Evolutionary conservation across 192 early-diverging fungal species (phyloP), one percentile per base, ranked within the genome.

Genomic region (Coemansia reversa): DNA sequence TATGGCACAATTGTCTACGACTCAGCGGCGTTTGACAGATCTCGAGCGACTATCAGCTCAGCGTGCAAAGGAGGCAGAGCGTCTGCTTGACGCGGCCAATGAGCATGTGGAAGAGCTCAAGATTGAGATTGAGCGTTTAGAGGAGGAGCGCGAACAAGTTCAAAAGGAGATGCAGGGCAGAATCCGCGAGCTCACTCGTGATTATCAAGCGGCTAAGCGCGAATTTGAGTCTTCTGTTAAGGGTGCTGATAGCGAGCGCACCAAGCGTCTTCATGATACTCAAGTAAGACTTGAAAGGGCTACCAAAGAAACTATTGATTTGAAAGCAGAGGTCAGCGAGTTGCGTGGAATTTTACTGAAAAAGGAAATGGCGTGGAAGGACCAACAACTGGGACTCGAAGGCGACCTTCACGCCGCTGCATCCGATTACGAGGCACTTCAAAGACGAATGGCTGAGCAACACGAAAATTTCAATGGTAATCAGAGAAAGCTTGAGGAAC

Each of bases 321-420:
- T 74, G 1, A 63, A 65, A 32, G 45, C 68, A 18, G 62, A 74
- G 33, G 45, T 74, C 54, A 80, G 77, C 65, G 77, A 80, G 69
- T 53, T 80, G 62, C 77, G 77, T 49, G 69, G 77, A 7, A 57
- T 70, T 14, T 59, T 80, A 50, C 45, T 80, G 35, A 67, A 70
- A 23, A 74, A 74, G 58, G 72, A 80, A 24, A 74, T 74, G 71
- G 67, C 62, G 4, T 74, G 72, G 72, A 71, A 71, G 58, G 69
- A 80, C 69, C 60, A 51, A 16, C 64, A 65, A 24, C 49, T 71
- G 12, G 72, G 65, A 51, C 58, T 74, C 11, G 65, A 74, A 20
- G 55, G 68, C 51, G 71, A 80, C 45, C 60, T 80, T 39, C 45
- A 68, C 22, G 68, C 72, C 0, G 77, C 72, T 3, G 77, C 72